A percentile compares a stretch with the other conserved stretches of the same genome.
Evolutionary conservation across 108 stramenopile species (phyloP).

Genomic region (Nitzschia sp.): DNA sequence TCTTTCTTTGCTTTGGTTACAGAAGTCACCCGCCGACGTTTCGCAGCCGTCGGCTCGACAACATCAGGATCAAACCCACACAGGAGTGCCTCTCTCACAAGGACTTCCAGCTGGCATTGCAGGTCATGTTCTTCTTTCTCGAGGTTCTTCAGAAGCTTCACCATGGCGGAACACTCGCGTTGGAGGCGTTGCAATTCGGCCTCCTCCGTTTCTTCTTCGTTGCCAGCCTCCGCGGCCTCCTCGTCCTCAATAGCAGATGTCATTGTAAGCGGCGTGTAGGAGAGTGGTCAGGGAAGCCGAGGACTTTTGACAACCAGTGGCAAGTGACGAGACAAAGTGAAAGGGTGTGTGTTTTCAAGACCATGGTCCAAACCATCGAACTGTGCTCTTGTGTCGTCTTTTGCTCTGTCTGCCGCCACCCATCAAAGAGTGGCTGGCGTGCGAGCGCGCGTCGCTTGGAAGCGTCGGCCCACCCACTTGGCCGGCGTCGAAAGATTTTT

Average conservation of each 20-base stretch:
- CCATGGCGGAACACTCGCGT: conserved; percentile 50
- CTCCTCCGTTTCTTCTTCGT: not conserved
- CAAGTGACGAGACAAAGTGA: no score
- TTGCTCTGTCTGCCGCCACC: no score
- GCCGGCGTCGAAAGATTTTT: no score
- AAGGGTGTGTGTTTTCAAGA: no score
- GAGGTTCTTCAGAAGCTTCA: conserved; percentile 38
- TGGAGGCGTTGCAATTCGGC: conserved; percentile 30
- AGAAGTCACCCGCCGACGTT: conserved; percentile 32
- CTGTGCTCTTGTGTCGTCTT: no score
- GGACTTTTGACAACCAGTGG: no score
- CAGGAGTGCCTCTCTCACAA: conserved; percentile 44
- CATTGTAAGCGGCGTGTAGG: no score
- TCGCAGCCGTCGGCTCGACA: conserved; percentile 45
- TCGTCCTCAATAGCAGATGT: not conserved
- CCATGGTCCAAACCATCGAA: no score
- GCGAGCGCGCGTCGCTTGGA: no score
- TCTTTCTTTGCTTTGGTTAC: conserved; percentile 21
- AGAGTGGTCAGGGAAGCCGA: no score
- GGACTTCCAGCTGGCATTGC: conserved; percentile 37
- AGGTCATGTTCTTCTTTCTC: conserved; percentile 44
- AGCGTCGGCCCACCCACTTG: no score
- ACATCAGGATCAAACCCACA: conserved; percentile 46
- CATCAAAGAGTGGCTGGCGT: no score
- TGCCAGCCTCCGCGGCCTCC: not conserved